phyloP scores from a whole-genome alignment of 345 rosid species.

The thale cress (Arabidopsis thaliana) region TAIR10.1 NC_003075.7:148001-148500 shows the following conservation, averaged over 20 bases:
- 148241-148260: slow-evolving; percentile 8
- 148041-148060: slow-evolving; percentile 4
- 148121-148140: slow-evolving; percentile 6
- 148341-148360: background rate
- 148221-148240: background rate
- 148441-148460: slow-evolving; percentile 19
- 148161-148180: slow-evolving; percentile 28
- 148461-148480: slow-evolving; percentile 7
- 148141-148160: slow-evolving; percentile 27
- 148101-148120: slow-evolving; percentile 11
- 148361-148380: slow-evolving; percentile 13
- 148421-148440: slow-evolving; percentile 28
- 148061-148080: slow-evolving; percentile 6
- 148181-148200: slow-evolving; percentile 17
- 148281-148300: slow-evolving; percentile 15
- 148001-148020: slow-evolving; percentile 22
- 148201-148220: slow-evolving; percentile 13
- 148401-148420: background rate
- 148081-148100: background rate
- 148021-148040: slow-evolving; percentile 22
- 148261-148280: background rate
- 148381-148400: slow-evolving; percentile 14
- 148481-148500: background rate
- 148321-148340: background rate
- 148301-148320: background rate